Conservation (phyloP, 1,284 basidiomycete species). For the Sphagnurus paluster region DNA sequence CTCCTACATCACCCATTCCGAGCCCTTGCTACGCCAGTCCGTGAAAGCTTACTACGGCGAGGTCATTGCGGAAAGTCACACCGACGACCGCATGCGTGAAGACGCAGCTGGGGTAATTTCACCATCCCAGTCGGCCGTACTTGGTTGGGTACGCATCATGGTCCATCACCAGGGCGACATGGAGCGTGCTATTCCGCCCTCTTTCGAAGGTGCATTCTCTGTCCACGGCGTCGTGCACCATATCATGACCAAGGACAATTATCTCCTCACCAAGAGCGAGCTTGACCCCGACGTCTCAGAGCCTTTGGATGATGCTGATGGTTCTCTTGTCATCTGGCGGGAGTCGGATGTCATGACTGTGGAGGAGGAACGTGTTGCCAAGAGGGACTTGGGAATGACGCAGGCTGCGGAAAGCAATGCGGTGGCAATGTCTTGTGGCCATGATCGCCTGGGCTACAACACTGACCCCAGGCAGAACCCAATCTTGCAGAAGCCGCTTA, state of each 20-base stretch:
- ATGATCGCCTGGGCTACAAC: constrained; percentile 73
- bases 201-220: constrained; percentile 79
- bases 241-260: constrained; percentile 72
- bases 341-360: constrained; percentile 63
- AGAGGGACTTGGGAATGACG: constrained; percentile 29
- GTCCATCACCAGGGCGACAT: constrained; percentile 66
- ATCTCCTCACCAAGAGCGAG: constrained; percentile 57
- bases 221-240: constrained; percentile 71
- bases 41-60: constrained; percentile 70
- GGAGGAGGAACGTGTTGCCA: constrained; percentile 45
- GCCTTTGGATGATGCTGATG: constrained; percentile 43
- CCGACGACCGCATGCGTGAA: constrained; percentile 55
- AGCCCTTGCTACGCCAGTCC: constrained; percentile 53
- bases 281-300: constrained; percentile 55
- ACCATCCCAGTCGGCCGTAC: constrained; percentile 42
- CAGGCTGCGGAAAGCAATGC: constrained; percentile 18
- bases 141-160: constrained; percentile 74
- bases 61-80: constrained; percentile 54
- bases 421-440: constrained; percentile 54
- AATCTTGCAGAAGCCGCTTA: constrained; percentile 37
- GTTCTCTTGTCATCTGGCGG: constrained; percentile 68
- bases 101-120: constrained; percentile 54
- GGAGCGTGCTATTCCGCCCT: constrained; percentile 44
- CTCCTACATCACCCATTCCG: constrained; percentile 44
- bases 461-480: constrained; percentile 58